Evolutionary conservation across 805 yeast genomes (phyloP), one percentile per base, ranked within the genome.

Genomic region (Candida corydali): DNA sequence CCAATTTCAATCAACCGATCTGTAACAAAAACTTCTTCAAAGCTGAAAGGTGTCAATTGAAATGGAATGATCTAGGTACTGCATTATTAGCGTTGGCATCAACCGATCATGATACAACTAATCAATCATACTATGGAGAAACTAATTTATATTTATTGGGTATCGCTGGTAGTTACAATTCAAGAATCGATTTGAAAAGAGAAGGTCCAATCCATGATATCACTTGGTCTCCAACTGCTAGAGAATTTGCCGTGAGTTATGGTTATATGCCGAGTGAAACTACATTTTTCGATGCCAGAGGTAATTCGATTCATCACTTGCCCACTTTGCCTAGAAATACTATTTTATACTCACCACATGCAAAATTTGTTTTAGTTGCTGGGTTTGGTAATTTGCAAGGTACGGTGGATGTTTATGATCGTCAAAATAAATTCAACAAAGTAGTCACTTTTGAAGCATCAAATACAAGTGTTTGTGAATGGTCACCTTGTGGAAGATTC

Each of bases 311-410:
- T 46, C 85, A 82, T 58, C 76, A 87, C 1, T 72, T 93, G 52
- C 91, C 96, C 16, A 81, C 85, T 26, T 85, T 86, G 31, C 82
- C 97, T 37, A 81, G 93, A 57, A 93, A 93, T 64, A 86, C 96
- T 20, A 78, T 93, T 47, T 63, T 82, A 45, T 93, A 86, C 61
- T 88, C 98, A 7, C 98, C 98, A 5, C 95, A 89, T 54, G 97
- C 94, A 26, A 78, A 86, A 50, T 91, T 79, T 52, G 81, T 94
- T 34, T 69, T 93, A 42, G 91, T 89, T 43, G 98, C 96, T 8
- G 99, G 99, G 3, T 93, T 93, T 63, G 99, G 99, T 51, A 93
- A 93, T 62, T 75, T 93, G 58, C 97, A 91, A 67, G 99, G 99
- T 43, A 79, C 89, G 11, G 94, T 93, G 40, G 98, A 94, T 58